Percentiles rank a stretch among this genome's conserved stretches.
Conservation (phyloP, 768 basidiomycete genomes). For the Nidularia pulvinata region DNA sequence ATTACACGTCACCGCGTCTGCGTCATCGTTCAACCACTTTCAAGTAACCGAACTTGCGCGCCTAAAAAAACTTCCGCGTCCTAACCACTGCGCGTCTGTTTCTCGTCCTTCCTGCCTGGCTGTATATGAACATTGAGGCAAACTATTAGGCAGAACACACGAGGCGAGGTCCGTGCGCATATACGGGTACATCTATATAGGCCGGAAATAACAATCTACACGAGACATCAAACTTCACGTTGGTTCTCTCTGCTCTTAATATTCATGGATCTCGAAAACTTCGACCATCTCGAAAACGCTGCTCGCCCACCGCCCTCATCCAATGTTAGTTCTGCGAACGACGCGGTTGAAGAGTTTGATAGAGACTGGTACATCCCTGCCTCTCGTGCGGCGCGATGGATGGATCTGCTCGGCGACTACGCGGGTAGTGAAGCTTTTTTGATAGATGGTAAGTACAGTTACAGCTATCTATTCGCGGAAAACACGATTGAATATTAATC, state of each 20-base stretch:
- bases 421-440: conserved; percentile 67
- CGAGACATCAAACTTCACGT: not conserved
- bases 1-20: too few species aligned
- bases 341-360: conserved; percentile 9
- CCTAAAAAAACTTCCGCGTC: too few species aligned
- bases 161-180: too few species aligned
- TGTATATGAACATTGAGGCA: too few species aligned
- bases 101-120: too few species aligned
- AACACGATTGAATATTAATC: not conserved
- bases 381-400: conserved; percentile 27
- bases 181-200: too few species aligned
- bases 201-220: too few species aligned
- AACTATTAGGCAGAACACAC: too few species aligned
- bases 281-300: conserved; percentile 5
- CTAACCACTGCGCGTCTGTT: too few species aligned
- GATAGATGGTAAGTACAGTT: conserved; percentile 48
- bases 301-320: not conserved
- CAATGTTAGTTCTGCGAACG: not conserved
- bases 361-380: conserved; percentile 10
- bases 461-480: not conserved
- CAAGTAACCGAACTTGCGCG: too few species aligned
- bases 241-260: not conserved
- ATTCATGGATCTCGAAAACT: conserved; percentile 14
- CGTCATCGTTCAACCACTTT: too few species aligned
- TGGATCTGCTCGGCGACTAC: conserved; percentile 75